These are phyloP conservation scores for Trifolium dubium DNA, from an alignment of 306 rosid species.

Conservation along the genomic window DNA sequence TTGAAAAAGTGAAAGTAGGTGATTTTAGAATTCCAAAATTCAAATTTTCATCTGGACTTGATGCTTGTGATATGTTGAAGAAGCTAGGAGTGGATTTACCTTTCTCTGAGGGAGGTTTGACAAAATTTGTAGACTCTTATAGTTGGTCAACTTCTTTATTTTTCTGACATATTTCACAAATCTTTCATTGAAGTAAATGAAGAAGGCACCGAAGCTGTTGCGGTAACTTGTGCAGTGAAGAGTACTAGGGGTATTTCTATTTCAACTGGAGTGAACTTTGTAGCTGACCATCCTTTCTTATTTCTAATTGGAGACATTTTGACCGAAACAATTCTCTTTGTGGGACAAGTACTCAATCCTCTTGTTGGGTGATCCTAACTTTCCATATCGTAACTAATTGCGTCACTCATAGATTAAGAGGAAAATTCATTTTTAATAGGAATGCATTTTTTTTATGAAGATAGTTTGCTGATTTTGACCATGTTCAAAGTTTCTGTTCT, in stretches of 20 bases:
- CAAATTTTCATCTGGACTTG: not conserved
- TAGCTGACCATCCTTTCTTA: slow-evolving; percentile 73
- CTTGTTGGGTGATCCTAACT: slow-evolving; percentile 25
- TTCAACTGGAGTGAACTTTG: slow-evolving; percentile 52
- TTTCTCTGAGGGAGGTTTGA: slow-evolving; percentile 37
- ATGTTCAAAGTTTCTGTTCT: too few relatives aligned
- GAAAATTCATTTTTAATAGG: too few relatives aligned
- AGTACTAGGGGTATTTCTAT: too few relatives aligned
- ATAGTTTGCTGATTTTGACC: too few relatives aligned
- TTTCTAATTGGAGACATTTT: slow-evolving; percentile 59
- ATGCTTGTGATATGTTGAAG: not conserved
- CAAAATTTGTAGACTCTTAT: slow-evolving; percentile 70
- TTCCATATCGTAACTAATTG: too few relatives aligned
- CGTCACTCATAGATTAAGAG: too few relatives aligned
- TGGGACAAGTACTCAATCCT: slow-evolving; percentile 79
- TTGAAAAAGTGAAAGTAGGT: not conserved
- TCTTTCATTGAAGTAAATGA: slow-evolving; percentile 82
- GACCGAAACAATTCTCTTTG: slow-evolving; percentile 69
- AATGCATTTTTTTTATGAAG: too few relatives aligned
- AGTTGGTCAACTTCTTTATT: slow-evolving; percentile 40
- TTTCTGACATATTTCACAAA: slow-evolving; percentile 61
- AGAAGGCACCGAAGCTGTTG: slow-evolving; percentile 75
- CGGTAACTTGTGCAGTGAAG: not conserved
- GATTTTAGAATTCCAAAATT: not conserved
- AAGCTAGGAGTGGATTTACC: not conserved